These are phyloP conservation scores for Zygotorulaspora mrakii DNA, from an alignment of 1,139 yeast genomes.

Conservation along the genomic window DNA sequence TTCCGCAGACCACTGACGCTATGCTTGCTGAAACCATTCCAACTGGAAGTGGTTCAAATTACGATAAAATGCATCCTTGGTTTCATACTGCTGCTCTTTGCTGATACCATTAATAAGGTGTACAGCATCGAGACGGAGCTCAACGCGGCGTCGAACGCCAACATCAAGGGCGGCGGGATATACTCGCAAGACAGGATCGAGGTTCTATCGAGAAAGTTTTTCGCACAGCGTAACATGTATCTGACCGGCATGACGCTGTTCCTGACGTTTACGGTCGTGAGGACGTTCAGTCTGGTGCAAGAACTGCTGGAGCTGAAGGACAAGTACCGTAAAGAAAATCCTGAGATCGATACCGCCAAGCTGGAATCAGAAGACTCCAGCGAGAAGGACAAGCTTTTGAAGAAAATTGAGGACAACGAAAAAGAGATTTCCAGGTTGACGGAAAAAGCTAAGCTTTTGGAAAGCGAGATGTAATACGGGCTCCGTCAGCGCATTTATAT, in stretches of 20 bases:
- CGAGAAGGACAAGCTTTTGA: constrained; percentile 44
- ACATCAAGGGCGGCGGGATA: constrained; percentile 15
- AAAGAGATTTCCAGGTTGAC: constrained; percentile 62
- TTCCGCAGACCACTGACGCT: constrained; percentile 66
- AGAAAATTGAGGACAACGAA: constrained; percentile 56
- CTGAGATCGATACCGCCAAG: constrained; percentile 33
- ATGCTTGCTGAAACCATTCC: constrained; percentile 64
- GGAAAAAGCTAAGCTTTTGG: constrained; percentile 65
- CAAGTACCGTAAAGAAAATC: constrained; percentile 30
- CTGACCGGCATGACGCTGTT: constrained; percentile 94
- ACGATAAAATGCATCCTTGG: constrained; percentile 79
- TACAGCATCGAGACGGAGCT: constrained; percentile 66
- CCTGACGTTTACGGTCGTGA: constrained; percentile 74
- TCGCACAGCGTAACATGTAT: constrained; percentile 95
- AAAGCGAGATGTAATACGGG: constrained; percentile 51
- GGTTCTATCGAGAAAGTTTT: constrained; percentile 66
- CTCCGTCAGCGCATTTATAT: too few relatives aligned
- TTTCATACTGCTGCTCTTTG: constrained; percentile 76
- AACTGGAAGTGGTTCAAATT: constrained; percentile 67
- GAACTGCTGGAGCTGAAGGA: constrained; percentile 68
- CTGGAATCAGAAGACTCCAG: constrained; percentile 31
- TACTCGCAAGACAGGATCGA: constrained; percentile 29
- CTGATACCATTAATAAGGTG: constrained; percentile 86
- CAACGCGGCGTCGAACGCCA: constrained; percentile 24
- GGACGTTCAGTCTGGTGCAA: constrained; percentile 81